These are phyloP conservation scores for Firmiana major DNA, from an alignment of 345 rosid genomes.

Conservation along the genomic window DNA sequence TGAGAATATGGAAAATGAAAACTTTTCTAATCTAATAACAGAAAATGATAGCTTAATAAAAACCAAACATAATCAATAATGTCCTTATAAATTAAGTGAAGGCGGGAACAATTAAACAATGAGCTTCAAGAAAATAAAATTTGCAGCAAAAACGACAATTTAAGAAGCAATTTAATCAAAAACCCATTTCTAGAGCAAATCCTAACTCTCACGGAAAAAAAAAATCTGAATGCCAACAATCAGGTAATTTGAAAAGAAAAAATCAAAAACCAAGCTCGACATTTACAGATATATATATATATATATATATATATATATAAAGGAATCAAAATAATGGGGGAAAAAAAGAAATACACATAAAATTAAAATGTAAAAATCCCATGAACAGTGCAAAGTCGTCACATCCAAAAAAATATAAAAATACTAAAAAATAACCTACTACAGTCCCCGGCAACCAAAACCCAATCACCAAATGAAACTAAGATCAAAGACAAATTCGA, in stretches of 20 bases:
- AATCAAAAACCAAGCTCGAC: background rate
- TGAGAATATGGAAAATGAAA: background rate
- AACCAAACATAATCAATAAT: background rate
- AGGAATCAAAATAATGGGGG: background rate
- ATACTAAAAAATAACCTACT: background rate
- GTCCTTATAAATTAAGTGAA: background rate
- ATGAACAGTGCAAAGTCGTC: constrained; percentile 15
- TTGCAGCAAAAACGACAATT: background rate
- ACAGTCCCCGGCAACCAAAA: constrained; percentile 15
- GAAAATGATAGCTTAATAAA: background rate
- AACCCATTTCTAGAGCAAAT: background rate
- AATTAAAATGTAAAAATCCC: constrained; percentile 13
- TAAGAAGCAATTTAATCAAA: background rate
- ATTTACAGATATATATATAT: background rate
- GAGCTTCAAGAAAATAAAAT: background rate
- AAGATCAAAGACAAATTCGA: background rate
- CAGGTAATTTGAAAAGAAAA: background rate
- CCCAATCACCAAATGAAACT: constrained; percentile 11
- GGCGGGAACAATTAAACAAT: background rate
- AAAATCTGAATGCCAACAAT: background rate
- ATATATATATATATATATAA: too few species aligned
- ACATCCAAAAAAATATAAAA: background rate
- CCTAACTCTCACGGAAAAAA: background rate
- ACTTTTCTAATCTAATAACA: background rate
- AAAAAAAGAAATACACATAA: background rate